phyloP scores from a whole-genome alignment of 2,329 filamentous ascomycete genomes.

The Rhynchosporium graminicola region DNA sequence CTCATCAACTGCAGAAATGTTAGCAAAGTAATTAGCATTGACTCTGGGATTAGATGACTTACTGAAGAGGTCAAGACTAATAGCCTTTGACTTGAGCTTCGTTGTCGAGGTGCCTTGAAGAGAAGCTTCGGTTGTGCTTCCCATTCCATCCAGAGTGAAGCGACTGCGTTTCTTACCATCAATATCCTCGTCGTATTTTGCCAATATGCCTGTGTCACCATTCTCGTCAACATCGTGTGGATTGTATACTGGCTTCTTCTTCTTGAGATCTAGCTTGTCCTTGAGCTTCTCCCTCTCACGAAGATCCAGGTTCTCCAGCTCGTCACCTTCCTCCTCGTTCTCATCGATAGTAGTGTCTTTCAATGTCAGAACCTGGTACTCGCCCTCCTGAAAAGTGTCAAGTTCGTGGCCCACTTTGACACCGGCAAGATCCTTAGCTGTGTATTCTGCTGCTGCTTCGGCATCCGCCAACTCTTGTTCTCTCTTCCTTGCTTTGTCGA shows the following conservation, averaged over 20 bases:
- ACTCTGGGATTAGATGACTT: conserved; percentile 35
- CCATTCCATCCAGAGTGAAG: conserved; percentile 82
- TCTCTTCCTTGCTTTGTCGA: conserved; percentile 70
- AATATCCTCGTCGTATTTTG: conserved; percentile 96
- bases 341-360: conserved; percentile 87
- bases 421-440: conserved; percentile 81
- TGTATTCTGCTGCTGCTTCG: conserved; percentile 75
- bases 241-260: conserved; percentile 86
- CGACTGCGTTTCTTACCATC: conserved; percentile 83
- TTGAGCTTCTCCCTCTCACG: conserved; percentile 71
- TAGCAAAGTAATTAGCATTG: conserved; percentile 33
- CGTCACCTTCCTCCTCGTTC: conserved; percentile 84
- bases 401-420: conserved; percentile 91
- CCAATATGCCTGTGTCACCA: conserved; percentile 68
- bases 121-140: conserved; percentile 65
- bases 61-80: conserved; percentile 75
- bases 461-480: conserved; percentile 79
- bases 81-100: conserved; percentile 64
- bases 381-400: conserved; percentile 75
- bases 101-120: conserved; percentile 52
- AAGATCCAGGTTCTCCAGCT: conserved; percentile 77
- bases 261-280: conserved; percentile 82
- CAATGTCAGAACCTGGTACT: conserved; percentile 90
- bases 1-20: conserved; percentile 55
- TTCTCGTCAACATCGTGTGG: conserved; percentile 70